These are phyloP conservation scores for Acer yangbiense DNA, from an alignment of 345 rosid genomes.

Conservation along the genomic window DNA sequence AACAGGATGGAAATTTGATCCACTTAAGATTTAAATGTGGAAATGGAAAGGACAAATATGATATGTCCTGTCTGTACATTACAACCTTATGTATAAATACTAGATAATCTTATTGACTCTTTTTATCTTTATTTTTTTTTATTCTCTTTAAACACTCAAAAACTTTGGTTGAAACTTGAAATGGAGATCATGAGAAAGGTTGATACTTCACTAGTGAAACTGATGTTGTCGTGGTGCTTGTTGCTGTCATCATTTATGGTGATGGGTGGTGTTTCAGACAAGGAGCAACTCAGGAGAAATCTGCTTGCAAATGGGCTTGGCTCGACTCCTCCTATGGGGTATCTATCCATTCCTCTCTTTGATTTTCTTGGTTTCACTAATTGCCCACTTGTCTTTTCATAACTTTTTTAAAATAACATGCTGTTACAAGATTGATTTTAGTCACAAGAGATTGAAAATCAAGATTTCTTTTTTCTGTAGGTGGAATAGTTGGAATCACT, in stretches of 20 bases:
- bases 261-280: constrained; percentile 17
- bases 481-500: constrained; percentile 99
- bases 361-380: no score
- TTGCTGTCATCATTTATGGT: constrained; percentile 25
- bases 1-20: no score
- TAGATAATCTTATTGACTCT: no score
- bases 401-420: no score
- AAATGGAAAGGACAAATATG: no score
- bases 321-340: constrained; percentile 87
- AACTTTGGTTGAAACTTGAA: neutral
- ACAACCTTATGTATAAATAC: no score
- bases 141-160: neutral
- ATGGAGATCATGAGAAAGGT: neutral
- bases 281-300: constrained; percentile 39
- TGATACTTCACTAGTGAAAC: neutral
- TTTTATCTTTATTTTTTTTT: neutral
- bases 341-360: neutral
- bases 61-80: no score
- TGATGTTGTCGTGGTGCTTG: neutral
- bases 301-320: constrained; percentile 67
- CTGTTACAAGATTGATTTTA: neutral
- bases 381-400: neutral
- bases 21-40: no score
- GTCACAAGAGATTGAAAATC: neutral
- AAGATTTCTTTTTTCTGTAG: constrained; percentile 33